Percentiles rank a stretch among this genome's conserved stretches.
Conservation (phyloP, 257 asterid species). For the Solanum medicagineum region DNA sequence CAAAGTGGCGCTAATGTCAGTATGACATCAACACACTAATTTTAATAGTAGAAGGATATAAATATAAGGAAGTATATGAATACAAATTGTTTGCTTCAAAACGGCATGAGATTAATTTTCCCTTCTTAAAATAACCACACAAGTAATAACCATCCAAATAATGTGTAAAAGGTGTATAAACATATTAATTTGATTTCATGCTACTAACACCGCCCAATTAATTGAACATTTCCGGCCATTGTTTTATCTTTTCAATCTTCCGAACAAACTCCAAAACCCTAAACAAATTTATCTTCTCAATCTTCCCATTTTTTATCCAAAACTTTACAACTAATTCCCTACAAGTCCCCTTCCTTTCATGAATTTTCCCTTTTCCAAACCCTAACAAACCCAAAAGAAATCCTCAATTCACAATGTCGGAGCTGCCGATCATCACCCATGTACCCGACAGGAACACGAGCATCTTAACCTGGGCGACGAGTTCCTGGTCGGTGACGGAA, state of each 20-base stretch:
- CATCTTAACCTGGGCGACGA: constrained; percentile 33
- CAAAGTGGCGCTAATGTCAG: too few species aligned
- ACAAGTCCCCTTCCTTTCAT: not conserved
- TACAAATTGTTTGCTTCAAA: too few species aligned
- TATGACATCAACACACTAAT: too few species aligned
- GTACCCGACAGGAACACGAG: not conserved
- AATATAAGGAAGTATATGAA: too few species aligned
- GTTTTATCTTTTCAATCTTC: not conserved
- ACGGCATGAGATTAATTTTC: too few species aligned
- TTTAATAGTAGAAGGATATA: too few species aligned
- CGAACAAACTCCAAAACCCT: not conserved
- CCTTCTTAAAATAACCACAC: too few species aligned
- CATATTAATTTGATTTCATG: too few species aligned
- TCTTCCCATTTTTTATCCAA: not conserved
- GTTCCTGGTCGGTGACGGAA: constrained; percentile 68
- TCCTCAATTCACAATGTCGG: constrained; percentile 2
- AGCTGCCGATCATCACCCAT: not conserved
- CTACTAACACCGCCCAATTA: not conserved
- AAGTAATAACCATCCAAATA: too few species aligned
- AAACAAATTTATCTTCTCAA: not conserved
- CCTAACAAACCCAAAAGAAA: not conserved
- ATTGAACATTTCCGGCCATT: not conserved
- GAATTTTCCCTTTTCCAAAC: not conserved
- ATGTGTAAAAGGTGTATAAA: too few species aligned
- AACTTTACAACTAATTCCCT: not conserved